phyloP scores from a whole-genome alignment of 2,329 filamentous ascomycete genomes.

The Curvularia lunata region DNA sequence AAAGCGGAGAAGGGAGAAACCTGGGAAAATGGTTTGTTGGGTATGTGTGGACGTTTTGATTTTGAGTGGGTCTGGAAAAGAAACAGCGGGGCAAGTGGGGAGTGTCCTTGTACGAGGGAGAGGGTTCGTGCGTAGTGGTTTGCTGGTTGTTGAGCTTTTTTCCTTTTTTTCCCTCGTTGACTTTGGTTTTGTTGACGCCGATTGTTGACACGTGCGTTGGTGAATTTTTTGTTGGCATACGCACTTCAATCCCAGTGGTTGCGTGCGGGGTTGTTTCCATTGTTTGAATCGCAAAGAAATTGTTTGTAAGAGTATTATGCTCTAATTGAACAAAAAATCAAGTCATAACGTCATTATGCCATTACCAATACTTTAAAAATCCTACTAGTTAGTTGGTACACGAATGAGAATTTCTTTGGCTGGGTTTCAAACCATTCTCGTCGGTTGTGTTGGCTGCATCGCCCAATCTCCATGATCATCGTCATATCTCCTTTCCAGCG shows the following conservation, averaged over 20 bases:
- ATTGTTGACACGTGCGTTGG: neutral
- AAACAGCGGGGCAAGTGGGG: neutral
- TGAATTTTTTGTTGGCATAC: too few relatives aligned
- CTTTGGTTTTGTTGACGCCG: neutral
- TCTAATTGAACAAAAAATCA: conserved; percentile 6
- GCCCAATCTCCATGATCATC: conserved; percentile 16
- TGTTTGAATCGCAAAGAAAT: neutral
- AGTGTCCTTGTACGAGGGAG: neutral
- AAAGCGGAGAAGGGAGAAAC: neutral
- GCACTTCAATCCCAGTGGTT: neutral
- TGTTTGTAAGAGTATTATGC: neutral
- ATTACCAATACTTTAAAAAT: conserved; percentile 18
- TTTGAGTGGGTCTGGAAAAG: neutral
- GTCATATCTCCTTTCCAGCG: conserved; percentile 12
- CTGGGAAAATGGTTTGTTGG: neutral
- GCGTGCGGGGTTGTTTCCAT: neutral
- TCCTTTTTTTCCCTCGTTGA: neutral
- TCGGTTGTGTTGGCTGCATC: conserved; percentile 29
- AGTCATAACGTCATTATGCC: conserved; percentile 24
- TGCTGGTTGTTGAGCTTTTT: neutral
- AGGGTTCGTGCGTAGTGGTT: neutral
- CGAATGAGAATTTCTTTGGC: neutral
- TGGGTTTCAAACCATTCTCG: conserved; percentile 22
- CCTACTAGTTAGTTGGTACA: conserved; percentile 1
- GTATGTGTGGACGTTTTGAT: neutral